Evolutionary conservation across 2,329 filamentous ascomycete genomes (phyloP), one percentile per base, ranked within the genome.

Genomic region (Aurifilum marmelostoma): DNA sequence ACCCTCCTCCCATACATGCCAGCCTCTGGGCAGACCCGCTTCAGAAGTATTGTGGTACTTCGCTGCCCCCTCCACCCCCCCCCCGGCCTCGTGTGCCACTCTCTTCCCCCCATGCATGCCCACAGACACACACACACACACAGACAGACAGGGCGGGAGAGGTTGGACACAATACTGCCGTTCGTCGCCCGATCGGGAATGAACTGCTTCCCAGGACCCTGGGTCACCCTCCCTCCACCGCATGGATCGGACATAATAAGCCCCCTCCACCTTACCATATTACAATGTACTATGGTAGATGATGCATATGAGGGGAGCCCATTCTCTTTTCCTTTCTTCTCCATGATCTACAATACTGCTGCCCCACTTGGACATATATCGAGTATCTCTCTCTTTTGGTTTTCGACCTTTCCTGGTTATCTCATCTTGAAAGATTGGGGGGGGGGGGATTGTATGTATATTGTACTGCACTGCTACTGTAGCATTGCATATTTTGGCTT

Each of bases 161-260:
- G 27, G 52, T 18, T 56, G 24, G 52, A 56, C 52, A 47, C 27
- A 16, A 54, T 63, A 59, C 59, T 67, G 66, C 66, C 47, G 66
- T 59, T n/a, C 63, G 59, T 56, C 24, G 39, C 66, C 54, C 54
- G 12, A 63, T 56, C 34, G 18, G 66, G 66, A 67, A 67, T 63
- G 66, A 59, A 34, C 34, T 24, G 50, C 27, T 54, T 56, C 52
- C 52, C 52, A 56, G 14, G 52, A 32, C 52, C 52, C 52, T 32
- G 27, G 52, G 24, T 18, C 52, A 5, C 24, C 50, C 24, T 27
- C 52, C 52, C 24, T 56, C 27, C 52, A 56, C 27, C 27, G 58
- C 47, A 63, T 67, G 66, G 43, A 12, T 56, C 24, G 12, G 27
- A 29, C 27, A 29, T 29, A 29, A 29, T 56, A 56, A 27, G 2